Evolutionary conservation across 768 basidiomycete species (phyloP).

Genomic region (Leccinum ochraceum): DNA sequence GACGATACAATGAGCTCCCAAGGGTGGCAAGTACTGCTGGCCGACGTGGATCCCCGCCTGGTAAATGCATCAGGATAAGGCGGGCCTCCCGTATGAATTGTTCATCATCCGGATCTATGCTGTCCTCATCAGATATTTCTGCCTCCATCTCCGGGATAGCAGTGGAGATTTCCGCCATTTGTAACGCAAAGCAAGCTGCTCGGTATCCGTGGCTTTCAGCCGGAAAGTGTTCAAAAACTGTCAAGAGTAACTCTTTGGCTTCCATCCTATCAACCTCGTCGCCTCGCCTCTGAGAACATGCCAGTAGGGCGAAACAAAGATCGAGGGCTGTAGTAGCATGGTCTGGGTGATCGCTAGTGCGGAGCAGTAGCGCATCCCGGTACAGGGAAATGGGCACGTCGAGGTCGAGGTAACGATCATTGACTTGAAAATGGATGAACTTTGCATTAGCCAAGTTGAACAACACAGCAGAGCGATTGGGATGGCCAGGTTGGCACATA

Average conservation of each 20-base stretch:
- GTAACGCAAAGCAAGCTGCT: not conserved
- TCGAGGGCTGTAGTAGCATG: not conserved
- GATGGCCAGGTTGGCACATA: not conserved
- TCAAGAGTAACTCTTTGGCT: not conserved
- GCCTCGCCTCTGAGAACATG: not conserved
- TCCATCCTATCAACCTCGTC: not conserved
- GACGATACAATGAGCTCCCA: not conserved
- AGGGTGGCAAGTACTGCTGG: not conserved
- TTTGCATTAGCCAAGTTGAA: not conserved
- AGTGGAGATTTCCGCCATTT: not conserved
- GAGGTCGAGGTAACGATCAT: not conserved
- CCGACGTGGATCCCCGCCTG: not conserved
- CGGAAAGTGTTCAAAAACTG: not conserved
- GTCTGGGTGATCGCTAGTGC: not conserved
- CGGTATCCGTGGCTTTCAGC: not conserved
- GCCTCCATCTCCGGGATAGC: not conserved
- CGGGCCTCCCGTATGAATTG: not conserved
- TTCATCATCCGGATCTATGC: not conserved
- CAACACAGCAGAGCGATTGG: not conserved
- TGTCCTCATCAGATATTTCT: not conserved
- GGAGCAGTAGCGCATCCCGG: not conserved
- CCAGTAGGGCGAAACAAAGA: not conserved
- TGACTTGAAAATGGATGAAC: not conserved
- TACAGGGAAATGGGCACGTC: not conserved
- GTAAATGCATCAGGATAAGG: not conserved